phyloP scores from a whole-genome alignment of 225 moss, liverwort and hornwort genomes.

The Rhytidiadelphus loreus region DNA sequence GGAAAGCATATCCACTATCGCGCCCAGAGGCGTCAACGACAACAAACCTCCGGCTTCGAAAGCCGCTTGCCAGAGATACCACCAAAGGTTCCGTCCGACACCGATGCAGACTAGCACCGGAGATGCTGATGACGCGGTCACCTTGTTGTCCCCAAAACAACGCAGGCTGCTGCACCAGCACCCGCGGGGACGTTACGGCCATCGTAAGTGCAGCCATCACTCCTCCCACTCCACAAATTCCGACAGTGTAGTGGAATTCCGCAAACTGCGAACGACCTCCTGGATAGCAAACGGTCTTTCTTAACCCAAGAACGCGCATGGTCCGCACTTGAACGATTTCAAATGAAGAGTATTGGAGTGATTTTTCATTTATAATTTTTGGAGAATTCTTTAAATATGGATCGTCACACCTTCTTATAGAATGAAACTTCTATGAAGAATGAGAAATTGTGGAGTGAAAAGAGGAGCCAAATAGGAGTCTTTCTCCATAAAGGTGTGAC shows the following conservation, averaged over 20 bases:
- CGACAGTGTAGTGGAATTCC: not conserved
- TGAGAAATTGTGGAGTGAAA: too few relatives aligned
- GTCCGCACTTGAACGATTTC: too few relatives aligned
- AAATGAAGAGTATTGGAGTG: too few relatives aligned
- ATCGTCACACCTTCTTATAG: too few relatives aligned
- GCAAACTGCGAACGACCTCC: not conserved
- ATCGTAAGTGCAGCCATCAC: slow-evolving; percentile 7
- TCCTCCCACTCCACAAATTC: not conserved
- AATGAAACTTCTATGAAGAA: too few relatives aligned
- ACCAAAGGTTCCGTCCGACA: not conserved
- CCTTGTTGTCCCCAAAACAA: not conserved
- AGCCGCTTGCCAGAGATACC: not conserved
- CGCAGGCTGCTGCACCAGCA: not conserved
- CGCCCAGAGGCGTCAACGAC: not conserved
- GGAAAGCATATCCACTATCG: not conserved
- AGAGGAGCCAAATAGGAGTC: too few relatives aligned
- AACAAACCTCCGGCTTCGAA: not conserved
- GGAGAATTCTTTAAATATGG: too few relatives aligned
- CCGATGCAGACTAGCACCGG: not conserved
- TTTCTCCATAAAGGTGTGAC: too few relatives aligned
- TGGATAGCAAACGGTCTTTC: not conserved
- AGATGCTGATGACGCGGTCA: not conserved
- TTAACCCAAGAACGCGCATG: not conserved
- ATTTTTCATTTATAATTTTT: too few relatives aligned
- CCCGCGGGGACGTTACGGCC: not conserved